phyloP scores from a whole-genome alignment of 768 basidiomycete species.

The Mycena amicta region DNA sequence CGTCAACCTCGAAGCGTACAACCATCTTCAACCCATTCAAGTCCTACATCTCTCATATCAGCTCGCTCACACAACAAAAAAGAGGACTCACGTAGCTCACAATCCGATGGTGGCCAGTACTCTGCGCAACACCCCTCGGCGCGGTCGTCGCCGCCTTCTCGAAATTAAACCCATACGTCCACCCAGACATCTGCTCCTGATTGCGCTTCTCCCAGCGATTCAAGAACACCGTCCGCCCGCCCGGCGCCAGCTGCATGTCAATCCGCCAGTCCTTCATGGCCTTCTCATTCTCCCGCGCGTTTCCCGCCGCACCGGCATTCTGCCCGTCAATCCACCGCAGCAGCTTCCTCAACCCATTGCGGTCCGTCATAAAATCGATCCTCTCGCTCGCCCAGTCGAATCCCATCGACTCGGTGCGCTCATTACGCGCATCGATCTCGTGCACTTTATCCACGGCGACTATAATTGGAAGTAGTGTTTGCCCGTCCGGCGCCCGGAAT shows the following conservation, averaged over 20 bases:
- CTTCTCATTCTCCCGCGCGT: too few species aligned
- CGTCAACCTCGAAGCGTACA: conserved; percentile 64
- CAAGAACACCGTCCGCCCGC: conserved; percentile 65
- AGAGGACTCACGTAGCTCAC: conserved; percentile 56
- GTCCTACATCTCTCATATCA: conserved; percentile 41
- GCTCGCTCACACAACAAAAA: background rate
- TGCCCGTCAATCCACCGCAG: conserved; percentile 52
- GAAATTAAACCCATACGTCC: conserved; percentile 62
- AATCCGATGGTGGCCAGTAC: conserved; percentile 63
- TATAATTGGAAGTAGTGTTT: conserved; percentile 55
- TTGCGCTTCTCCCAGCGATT: conserved; percentile 56
- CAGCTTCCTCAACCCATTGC: conserved; percentile 68
- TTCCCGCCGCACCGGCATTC: too few species aligned
- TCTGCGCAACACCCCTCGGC: conserved; percentile 49
- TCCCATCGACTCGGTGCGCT: conserved; percentile 31
- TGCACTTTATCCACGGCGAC: conserved; percentile 52
- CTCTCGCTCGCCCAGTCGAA: conserved; percentile 41
- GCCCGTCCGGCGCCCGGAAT: conserved; percentile 28
- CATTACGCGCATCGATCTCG: too few species aligned
- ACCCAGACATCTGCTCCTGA: conserved; percentile 38
- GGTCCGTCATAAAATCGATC: conserved; percentile 58
- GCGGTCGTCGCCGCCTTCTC: conserved; percentile 54
- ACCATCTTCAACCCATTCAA: conserved; percentile 59
- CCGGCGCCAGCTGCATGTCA: conserved; percentile 64
- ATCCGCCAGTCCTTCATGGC: conserved; percentile 58